Conservation (phyloP, 257 asterid genomes). For the Primulina tabacum region DNA sequence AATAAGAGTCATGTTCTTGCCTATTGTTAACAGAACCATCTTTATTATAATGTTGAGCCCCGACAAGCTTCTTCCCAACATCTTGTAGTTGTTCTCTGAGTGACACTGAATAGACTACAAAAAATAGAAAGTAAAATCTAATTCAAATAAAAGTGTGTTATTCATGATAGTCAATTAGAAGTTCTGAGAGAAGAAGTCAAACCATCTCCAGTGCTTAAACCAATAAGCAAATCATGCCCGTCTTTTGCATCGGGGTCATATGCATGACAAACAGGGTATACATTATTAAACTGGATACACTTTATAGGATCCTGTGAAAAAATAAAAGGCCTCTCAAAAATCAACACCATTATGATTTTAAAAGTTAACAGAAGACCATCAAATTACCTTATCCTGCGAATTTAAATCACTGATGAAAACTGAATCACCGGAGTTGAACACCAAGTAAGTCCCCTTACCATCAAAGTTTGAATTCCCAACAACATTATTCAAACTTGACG, state of each 20-base stretch:
- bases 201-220: constrained; percentile 96
- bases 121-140: constrained; percentile 24
- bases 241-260: constrained; percentile 95
- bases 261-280: constrained; percentile 95
- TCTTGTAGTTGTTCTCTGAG: constrained; percentile 93
- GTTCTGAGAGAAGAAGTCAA: constrained; percentile 19
- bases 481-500: constrained; percentile 65
- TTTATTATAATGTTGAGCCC: constrained; percentile 95
- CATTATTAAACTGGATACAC: constrained; percentile 85
- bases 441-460: constrained; percentile 91
- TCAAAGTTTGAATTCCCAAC: constrained; percentile 74
- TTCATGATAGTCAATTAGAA: background rate
- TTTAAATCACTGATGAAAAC: constrained; percentile 84
- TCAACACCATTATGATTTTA: constrained; percentile 23
- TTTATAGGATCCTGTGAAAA: constrained; percentile 87
- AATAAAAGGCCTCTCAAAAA: constrained; percentile 36
- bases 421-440: constrained; percentile 93
- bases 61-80: constrained; percentile 98
- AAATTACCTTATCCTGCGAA: constrained; percentile 91
- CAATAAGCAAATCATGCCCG: constrained; percentile 97
- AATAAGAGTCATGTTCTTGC: constrained; percentile 37
- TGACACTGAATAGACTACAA: constrained; percentile 88
- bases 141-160: constrained; percentile 9
- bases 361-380: constrained; percentile 24
- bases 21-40: constrained; percentile 85